These are phyloP conservation scores for Pseudogymnoascus sp. DNA, from an alignment of 2,329 filamentous ascomycete genomes.

Conservation along the genomic window DNA sequence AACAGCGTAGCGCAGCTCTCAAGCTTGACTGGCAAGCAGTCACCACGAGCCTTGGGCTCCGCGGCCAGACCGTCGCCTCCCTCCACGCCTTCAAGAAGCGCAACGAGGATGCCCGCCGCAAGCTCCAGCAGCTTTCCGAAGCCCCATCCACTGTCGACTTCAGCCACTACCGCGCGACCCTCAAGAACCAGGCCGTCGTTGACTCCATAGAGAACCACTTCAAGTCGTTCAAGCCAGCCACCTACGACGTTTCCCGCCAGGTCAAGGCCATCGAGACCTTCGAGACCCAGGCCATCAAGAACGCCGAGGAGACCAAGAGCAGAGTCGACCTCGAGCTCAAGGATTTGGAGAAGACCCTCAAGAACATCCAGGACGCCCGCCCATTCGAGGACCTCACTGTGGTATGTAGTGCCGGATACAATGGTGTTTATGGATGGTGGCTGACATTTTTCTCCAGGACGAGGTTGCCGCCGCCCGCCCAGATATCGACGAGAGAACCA, in stretches of 20 bases:
- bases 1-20: slow-evolving; percentile 90
- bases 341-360: slow-evolving; percentile 88
- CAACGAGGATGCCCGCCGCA: slow-evolving; percentile 97
- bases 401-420: slow-evolving; percentile 92
- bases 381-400: slow-evolving; percentile 97
- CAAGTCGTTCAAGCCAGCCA: slow-evolving; percentile 80
- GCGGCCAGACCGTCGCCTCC: slow-evolving; percentile 84
- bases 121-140: slow-evolving; percentile 76
- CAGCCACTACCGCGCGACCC: slow-evolving; percentile 76
- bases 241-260: slow-evolving; percentile 89
- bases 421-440: slow-evolving; percentile 3
- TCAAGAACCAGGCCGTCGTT: slow-evolving; percentile 94
- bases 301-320: slow-evolving; percentile 91
- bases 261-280: slow-evolving; percentile 98
- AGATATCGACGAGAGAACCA: slow-evolving; percentile 95
- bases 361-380: slow-evolving; percentile 94
- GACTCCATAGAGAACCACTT: slow-evolving; percentile 98
- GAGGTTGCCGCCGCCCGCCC: slow-evolving; percentile 90
- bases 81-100: slow-evolving; percentile 98
- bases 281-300: slow-evolving; percentile 93
- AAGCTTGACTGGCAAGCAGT: slow-evolving; percentile 99
- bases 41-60: slow-evolving; percentile 87
- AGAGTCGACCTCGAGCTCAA: slow-evolving; percentile 92
- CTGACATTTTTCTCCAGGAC: slow-evolving; percentile 52
- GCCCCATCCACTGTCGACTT: slow-evolving; percentile 87